Evolutionary conservation across 176 grass and related monocot genomes (phyloP).

Genomic region (Cocos nucifera): DNA sequence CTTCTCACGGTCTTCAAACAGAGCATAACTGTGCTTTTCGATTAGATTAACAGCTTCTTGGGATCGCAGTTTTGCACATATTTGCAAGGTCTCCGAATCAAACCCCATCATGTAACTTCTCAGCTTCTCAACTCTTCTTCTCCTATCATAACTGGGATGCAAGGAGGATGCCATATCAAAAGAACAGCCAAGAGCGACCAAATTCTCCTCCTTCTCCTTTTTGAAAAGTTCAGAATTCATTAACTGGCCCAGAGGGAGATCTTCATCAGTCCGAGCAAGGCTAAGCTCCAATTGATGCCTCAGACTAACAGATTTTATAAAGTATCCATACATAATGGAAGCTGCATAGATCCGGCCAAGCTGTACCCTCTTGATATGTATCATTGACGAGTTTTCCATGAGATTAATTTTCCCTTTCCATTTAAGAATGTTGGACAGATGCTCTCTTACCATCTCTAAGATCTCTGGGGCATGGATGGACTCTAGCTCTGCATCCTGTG

Average conservation of each 20-base stretch:
- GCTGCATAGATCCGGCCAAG: slow-evolving; percentile 38
- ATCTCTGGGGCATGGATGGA: slow-evolving; percentile 42
- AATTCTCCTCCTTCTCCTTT: slow-evolving; percentile 28
- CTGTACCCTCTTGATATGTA: slow-evolving; percentile 42
- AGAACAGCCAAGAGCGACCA: slow-evolving; percentile 23
- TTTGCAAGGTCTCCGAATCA: slow-evolving; percentile 42
- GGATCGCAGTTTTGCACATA: slow-evolving; percentile 47
- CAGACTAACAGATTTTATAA: slow-evolving; percentile 39
- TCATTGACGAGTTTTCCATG: slow-evolving; percentile 38
- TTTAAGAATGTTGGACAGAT: slow-evolving; percentile 49
- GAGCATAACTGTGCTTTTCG: slow-evolving; percentile 49
- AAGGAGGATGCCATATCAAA: slow-evolving; percentile 20
- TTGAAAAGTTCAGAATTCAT: slow-evolving; percentile 26
- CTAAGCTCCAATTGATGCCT: slow-evolving; percentile 41
- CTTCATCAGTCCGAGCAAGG: slow-evolving; percentile 26
- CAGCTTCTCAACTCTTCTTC: slow-evolving; percentile 18
- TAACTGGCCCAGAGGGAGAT: slow-evolving; percentile 17
- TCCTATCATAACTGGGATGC: slow-evolving; percentile 20
- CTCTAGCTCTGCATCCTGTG: slow-evolving; percentile 44
- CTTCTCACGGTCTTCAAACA: slow-evolving; percentile 21
- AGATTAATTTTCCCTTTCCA: slow-evolving; percentile 43
- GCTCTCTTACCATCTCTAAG: slow-evolving; percentile 43
- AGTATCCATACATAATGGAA: slow-evolving; percentile 55
- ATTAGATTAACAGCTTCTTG: slow-evolving; percentile 41
- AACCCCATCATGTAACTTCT: slow-evolving; percentile 56